Percentiles rank a stretch among this genome's conserved stretches.
These are phyloP conservation scores for Torrubiella hemipterigena DNA, from an alignment of 2,329 filamentous ascomycete genomes.

Conservation along the genomic window DNA sequence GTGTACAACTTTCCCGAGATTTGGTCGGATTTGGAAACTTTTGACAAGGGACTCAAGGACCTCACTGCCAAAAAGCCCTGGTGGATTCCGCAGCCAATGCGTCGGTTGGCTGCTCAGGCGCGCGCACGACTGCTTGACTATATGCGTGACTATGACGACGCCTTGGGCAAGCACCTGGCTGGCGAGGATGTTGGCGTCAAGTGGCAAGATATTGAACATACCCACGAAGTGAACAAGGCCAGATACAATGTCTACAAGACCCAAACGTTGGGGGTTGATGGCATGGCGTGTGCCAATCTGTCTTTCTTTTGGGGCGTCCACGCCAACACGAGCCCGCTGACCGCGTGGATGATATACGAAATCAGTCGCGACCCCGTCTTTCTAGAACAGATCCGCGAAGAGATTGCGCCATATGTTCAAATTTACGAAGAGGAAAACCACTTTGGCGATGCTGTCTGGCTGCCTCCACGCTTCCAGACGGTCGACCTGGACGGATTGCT, in stretches of 20 bases:
- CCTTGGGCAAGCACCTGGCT: slow-evolving; percentile 19
- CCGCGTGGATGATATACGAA: slow-evolving; percentile 29
- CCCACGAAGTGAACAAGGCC: slow-evolving; percentile 18
- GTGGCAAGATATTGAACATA: slow-evolving; percentile 25
- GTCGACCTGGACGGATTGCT: slow-evolving; percentile 24
- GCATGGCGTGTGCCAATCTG: slow-evolving; percentile 21
- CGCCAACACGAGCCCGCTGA: slow-evolving; percentile 23
- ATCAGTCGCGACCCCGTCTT: slow-evolving; percentile 25
- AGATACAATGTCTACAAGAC: slow-evolving; percentile 17
- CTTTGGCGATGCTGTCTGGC: slow-evolving; percentile 22
- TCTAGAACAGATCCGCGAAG: slow-evolving; percentile 23
- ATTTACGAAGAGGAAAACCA: slow-evolving; percentile 21
- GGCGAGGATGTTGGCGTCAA: slow-evolving; percentile 18
- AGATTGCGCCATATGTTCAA: slow-evolving; percentile 20
- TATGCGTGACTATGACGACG: slow-evolving; percentile 21
- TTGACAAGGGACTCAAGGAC: slow-evolving; percentile 20
- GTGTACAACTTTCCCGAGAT: slow-evolving; percentile 26
- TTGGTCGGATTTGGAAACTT: slow-evolving; percentile 23
- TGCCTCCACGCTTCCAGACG: slow-evolving; percentile 18
- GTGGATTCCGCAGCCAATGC: slow-evolving; percentile 19
- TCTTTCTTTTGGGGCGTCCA: slow-evolving; percentile 25
- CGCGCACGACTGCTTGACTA: slow-evolving; percentile 14
- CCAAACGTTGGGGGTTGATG: slow-evolving; percentile 16
- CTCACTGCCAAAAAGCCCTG: slow-evolving; percentile 18
- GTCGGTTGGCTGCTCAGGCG: slow-evolving; percentile 19